phyloP scores from a whole-genome alignment of 2,329 filamentous ascomycete genomes.

The Helotiales sp. region DNA sequence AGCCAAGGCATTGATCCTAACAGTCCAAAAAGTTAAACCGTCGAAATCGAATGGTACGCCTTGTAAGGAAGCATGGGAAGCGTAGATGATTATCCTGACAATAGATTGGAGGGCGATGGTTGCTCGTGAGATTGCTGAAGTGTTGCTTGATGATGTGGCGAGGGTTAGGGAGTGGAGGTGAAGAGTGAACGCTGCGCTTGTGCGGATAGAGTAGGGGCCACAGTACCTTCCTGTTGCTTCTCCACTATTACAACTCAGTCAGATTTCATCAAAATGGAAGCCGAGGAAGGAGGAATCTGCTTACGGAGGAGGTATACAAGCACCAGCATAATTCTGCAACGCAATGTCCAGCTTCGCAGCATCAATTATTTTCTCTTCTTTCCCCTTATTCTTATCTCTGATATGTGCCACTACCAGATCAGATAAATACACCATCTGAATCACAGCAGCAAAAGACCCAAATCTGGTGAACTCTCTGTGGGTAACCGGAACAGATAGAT shows the following conservation, averaged over 20 bases:
- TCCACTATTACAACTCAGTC: background rate
- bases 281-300: background rate
- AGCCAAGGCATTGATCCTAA: constrained; percentile 6
- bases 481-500: background rate
- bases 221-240: background rate
- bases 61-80: background rate
- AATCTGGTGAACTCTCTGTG: constrained; percentile 13
- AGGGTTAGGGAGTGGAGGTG: constrained; percentile 9
- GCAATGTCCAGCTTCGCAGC: constrained; percentile 11
- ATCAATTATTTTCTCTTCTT: constrained; percentile 4
- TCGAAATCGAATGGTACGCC: constrained; percentile 16
- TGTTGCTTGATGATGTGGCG: background rate
- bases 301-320: constrained; percentile 18
- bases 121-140: background rate
- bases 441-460: constrained; percentile 11
- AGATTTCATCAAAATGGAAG: background rate
- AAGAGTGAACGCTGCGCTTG: constrained; percentile 12
- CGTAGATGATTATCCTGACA: constrained; percentile 8
- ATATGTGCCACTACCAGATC: constrained; percentile 15
- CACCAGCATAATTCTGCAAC: constrained; percentile 15
- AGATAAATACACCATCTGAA: constrained; percentile 18
- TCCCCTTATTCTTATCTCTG: background rate
- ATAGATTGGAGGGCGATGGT: constrained; percentile 11
- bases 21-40: constrained; percentile 16
- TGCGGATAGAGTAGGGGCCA: constrained; percentile 1